Conservation (phyloP, 345 rosid genomes). For the Acer negundo region DNA sequence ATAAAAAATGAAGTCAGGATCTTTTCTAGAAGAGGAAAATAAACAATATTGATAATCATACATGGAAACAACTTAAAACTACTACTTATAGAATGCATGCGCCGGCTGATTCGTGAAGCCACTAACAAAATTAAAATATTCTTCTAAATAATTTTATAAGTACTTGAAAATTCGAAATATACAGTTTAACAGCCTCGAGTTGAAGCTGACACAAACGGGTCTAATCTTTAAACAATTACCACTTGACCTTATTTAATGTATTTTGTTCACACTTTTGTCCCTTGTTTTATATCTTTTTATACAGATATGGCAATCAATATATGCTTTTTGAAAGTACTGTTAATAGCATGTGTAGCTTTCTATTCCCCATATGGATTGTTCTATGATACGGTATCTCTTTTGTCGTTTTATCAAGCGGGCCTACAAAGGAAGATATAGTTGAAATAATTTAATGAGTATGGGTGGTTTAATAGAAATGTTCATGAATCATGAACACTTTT, state of each 20-base stretch:
- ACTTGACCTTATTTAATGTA: slow-evolving; percentile 7
- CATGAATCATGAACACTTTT: too few species aligned
- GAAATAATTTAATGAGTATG: too few species aligned
- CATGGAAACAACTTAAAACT: not conserved
- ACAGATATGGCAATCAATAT: not conserved
- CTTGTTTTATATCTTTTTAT: not conserved
- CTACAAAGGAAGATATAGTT: too few species aligned
- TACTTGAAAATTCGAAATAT: too few species aligned
- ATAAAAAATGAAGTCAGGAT: not conserved
- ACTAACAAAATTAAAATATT: not conserved
- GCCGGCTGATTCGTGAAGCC: not conserved
- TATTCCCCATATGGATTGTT: not conserved
- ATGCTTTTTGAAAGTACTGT: not conserved
- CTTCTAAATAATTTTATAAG: too few species aligned
- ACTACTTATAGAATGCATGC: not conserved
- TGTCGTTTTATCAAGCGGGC: not conserved
- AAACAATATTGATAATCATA: not conserved
- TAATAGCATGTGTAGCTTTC: too few species aligned
- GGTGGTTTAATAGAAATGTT: too few species aligned
- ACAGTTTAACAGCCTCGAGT: too few species aligned
- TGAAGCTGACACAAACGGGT: not conserved
- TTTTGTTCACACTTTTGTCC: not conserved
- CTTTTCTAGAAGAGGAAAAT: not conserved
- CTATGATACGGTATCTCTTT: not conserved
- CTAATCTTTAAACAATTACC: not conserved